Conservation (phyloP, 371 early-diverging fungal species). For the Saksenaea vasiformis region DNA sequence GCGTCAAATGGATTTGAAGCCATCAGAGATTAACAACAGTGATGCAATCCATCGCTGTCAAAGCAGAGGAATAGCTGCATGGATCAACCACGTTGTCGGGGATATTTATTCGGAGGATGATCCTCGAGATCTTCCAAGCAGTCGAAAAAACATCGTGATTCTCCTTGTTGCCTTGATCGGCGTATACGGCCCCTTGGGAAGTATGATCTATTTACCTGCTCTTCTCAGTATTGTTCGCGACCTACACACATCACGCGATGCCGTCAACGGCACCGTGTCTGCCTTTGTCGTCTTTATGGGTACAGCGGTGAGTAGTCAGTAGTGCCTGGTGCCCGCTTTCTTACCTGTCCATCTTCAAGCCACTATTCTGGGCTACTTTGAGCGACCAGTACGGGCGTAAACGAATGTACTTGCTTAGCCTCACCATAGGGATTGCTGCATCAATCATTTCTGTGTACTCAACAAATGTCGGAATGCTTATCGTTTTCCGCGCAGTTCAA, state of each 20-base stretch:
- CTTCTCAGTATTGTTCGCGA: slow-evolving; percentile 34
- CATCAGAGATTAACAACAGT: too few species aligned
- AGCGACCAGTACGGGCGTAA: slow-evolving; percentile 63
- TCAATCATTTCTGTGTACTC: slow-evolving; percentile 64
- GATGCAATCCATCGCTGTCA: too few species aligned
- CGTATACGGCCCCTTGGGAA: slow-evolving; percentile 40
- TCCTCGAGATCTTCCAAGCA: slow-evolving; percentile 34
- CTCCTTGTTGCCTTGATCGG: slow-evolving; percentile 22
- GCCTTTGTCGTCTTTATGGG: slow-evolving; percentile 41
- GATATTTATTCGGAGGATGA: slow-evolving; percentile 27
- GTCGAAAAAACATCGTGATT: slow-evolving; percentile 39
- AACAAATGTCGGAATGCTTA: slow-evolving; percentile 47
- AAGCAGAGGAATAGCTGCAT: not conserved
- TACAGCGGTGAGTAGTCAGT: slow-evolving; percentile 21
- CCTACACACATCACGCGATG: slow-evolving; percentile 30
- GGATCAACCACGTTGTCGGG: slow-evolving; percentile 17
- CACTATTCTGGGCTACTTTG: slow-evolving; percentile 65
- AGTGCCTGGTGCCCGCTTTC: not conserved
- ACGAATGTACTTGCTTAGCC: slow-evolving; percentile 60
- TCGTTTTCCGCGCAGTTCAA: slow-evolving; percentile 68
- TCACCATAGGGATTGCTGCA: slow-evolving; percentile 54
- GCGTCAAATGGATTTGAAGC: too few species aligned
- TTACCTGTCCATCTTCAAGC: slow-evolving; percentile 21
- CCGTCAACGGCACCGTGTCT: slow-evolving; percentile 41
- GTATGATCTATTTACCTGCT: slow-evolving; percentile 48